Percentiles rank a stretch among this genome's conserved stretches.
phyloP scores from a whole-genome alignment of 1,284 basidiomycete species.

The Meira nashicola region DNA sequence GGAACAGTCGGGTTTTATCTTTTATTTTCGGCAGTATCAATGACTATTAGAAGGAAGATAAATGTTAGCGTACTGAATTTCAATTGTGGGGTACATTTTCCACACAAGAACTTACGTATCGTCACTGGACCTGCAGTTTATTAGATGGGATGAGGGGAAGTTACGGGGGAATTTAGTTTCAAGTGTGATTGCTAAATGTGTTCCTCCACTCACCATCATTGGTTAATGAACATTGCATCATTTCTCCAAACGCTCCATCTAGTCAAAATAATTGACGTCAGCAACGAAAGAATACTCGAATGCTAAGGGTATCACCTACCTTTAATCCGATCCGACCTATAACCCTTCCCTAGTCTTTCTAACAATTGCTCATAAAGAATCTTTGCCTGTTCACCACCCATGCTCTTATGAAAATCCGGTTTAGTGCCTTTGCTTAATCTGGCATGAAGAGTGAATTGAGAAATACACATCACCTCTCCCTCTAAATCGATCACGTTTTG shows the following conservation, averaged over 20 bases:
- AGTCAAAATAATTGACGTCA: not conserved
- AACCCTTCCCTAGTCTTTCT: constrained; percentile 25
- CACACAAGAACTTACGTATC: not conserved
- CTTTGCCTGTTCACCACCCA: constrained; percentile 30
- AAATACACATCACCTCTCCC: constrained; percentile 47
- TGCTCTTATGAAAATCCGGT: constrained; percentile 48
- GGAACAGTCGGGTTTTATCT: not conserved
- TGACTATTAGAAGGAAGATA: not conserved
- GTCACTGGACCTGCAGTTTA: not conserved
- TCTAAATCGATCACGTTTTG: constrained; percentile 38
- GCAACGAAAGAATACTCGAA: not conserved
- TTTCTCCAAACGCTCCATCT: constrained; percentile 48
- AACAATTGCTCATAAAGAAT: constrained; percentile 40
- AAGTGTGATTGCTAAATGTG: not conserved
- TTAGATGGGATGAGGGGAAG: constrained; percentile 3
- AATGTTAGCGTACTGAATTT: not conserved
- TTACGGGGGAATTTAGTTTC: not conserved
- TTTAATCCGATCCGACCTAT: constrained; percentile 30
- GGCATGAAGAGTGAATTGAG: constrained; percentile 49
- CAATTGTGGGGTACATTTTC: not conserved
- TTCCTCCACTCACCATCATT: constrained; percentile 33
- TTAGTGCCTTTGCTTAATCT: constrained; percentile 46
- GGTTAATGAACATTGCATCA: constrained; percentile 49
- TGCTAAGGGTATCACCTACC: constrained; percentile 4
- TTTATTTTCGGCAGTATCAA: constrained; percentile 10